Percentiles rank a stretch among this genome's conserved stretches.
phyloP scores from a whole-genome alignment of 345 rosid species.

The Salix brachista region DNA sequence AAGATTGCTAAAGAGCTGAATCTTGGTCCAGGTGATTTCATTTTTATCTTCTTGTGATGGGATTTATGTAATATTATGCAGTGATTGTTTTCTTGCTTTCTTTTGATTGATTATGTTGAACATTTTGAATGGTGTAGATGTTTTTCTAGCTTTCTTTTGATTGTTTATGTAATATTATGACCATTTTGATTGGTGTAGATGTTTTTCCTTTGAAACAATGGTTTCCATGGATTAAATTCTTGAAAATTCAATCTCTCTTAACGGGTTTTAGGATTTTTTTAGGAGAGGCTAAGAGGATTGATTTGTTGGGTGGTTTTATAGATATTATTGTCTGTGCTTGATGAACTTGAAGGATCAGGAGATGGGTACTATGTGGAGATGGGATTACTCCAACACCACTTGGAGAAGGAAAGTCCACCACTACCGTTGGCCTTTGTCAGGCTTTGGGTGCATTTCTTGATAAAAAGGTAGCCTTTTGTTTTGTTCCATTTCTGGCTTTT shows the following conservation, averaged over 20 bases:
- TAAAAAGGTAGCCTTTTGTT: slow-evolving; percentile 55
- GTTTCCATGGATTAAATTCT: no score
- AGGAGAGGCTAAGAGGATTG: neutral
- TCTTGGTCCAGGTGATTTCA: slow-evolving; percentile 62
- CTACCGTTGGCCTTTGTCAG: slow-evolving; percentile 94
- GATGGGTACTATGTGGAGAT: slow-evolving; percentile 95
- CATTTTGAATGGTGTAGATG: neutral
- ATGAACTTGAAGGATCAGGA: slow-evolving; percentile 61
- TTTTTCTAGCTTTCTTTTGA: neutral
- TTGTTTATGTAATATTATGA: neutral
- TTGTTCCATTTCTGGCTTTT: neutral
- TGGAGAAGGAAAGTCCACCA: slow-evolving; percentile 97
- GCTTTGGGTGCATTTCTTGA: slow-evolving; percentile 91
- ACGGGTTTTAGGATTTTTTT: neutral
- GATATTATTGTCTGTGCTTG: slow-evolving; percentile 76
- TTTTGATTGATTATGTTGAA: neutral
- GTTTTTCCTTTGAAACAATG: neutral
- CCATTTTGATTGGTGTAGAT: neutral
- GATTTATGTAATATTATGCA: neutral
- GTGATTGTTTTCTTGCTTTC: neutral
- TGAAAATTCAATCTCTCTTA: no score
- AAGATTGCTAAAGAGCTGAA: slow-evolving; percentile 77
- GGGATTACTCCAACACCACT: slow-evolving; percentile 99
- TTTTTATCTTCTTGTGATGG: neutral
- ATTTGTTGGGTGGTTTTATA: slow-evolving; percentile 12